A percentile compares a stretch with the other conserved stretches of the same genome.
These are phyloP conservation scores for Chrysochromulina parva DNA, from an alignment of 78 protist species.

Conservation along the genomic window DNA sequence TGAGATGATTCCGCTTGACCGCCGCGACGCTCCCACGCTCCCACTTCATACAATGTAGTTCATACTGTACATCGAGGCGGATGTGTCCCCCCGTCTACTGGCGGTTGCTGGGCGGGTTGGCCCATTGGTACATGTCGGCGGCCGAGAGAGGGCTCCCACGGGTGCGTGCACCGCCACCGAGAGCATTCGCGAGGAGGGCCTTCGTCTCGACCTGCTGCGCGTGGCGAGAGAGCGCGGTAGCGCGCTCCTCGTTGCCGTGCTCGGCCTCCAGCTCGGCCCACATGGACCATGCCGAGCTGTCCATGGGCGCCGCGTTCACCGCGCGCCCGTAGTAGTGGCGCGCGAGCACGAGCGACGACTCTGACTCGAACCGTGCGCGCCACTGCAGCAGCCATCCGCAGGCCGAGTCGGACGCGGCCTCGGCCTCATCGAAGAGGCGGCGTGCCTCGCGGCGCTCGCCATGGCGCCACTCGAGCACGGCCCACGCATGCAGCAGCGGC, in stretches of 20 bases:
- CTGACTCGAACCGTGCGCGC: slow-evolving; percentile 8
- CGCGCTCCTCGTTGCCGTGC: background rate
- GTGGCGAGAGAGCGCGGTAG: background rate
- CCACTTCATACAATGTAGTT: too few species aligned
- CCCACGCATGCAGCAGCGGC: background rate
- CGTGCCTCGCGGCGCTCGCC: background rate
- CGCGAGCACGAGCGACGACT: background rate
- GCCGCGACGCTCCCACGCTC: too few species aligned
- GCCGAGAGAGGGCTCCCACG: too few species aligned
- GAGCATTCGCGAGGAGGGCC: too few species aligned
- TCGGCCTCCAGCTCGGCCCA: slow-evolving; percentile 1
- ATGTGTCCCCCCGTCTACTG: too few species aligned
- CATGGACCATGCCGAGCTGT: background rate
- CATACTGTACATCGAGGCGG: too few species aligned
- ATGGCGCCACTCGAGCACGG: background rate
- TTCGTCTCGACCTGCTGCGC: too few species aligned
- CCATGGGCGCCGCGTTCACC: background rate
- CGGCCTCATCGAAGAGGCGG: background rate
- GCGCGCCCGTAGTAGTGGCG: slow-evolving; percentile 9
- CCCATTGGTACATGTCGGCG: too few species aligned
- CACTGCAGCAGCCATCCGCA: background rate
- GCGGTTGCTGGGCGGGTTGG: too few species aligned
- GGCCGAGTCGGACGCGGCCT: background rate
- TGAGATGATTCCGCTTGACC: too few species aligned
- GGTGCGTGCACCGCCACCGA: too few species aligned